These are phyloP conservation scores for Plasmodium sp. DNA, from an alignment of 169 alveolate genomes.

Conservation along the genomic window DNA sequence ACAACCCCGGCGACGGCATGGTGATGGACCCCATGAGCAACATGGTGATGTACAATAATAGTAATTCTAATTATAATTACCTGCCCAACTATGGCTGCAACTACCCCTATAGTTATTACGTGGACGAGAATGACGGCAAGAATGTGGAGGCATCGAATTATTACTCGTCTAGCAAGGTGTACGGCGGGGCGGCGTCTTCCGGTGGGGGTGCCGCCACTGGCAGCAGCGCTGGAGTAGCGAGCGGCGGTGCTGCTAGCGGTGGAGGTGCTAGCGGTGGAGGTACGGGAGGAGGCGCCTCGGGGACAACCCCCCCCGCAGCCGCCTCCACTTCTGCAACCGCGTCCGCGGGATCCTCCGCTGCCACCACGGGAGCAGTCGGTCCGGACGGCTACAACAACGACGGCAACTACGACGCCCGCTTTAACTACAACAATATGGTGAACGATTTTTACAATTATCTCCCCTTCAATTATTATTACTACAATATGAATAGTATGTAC, in stretches of 20 bases:
- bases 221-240: neutral
- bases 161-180: slow-evolving; percentile 19
- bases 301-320: neutral
- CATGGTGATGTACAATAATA: slow-evolving; percentile 27
- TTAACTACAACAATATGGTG: slow-evolving; percentile 29
- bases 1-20: neutral
- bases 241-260: neutral
- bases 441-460: slow-evolving; percentile 52
- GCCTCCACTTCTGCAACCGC: neutral
- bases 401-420: slow-evolving; percentile 17
- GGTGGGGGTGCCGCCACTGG: slow-evolving; percentile 10
- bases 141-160: slow-evolving; percentile 32
- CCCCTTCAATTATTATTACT: slow-evolving; percentile 62
- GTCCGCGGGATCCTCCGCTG: neutral
- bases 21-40: slow-evolving; percentile 25
- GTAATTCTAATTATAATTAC: slow-evolving; percentile 15
- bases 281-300: neutral
- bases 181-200: neutral
- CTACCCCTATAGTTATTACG: slow-evolving; percentile 29
- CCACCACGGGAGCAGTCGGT: neutral
- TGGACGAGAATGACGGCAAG: slow-evolving; percentile 54
- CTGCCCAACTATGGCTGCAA: slow-evolving; percentile 13
- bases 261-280: neutral
- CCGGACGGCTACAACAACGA: slow-evolving; percentile 5
- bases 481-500: slow-evolving; percentile 43